Conservation (phyloP, 75 land plant genomes). For the Sequoia sempervirens region DNA sequence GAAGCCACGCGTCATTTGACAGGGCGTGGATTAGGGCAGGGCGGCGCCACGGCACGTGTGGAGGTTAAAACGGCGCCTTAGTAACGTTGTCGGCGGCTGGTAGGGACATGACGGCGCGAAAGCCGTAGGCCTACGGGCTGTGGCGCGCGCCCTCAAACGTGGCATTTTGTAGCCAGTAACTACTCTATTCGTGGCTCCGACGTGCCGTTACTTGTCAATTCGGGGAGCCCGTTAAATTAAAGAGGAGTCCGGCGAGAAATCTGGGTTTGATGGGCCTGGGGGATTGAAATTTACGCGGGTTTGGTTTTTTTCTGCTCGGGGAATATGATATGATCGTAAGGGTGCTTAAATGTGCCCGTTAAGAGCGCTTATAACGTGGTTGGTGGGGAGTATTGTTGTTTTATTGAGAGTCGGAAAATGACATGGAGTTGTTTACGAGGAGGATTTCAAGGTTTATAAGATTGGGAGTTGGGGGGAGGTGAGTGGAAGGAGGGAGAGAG, state of each 20-base stretch:
- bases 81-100: background rate
- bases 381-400: background rate
- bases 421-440: background rate
- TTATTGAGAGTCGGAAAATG: background rate
- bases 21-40: background rate
- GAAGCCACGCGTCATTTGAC: background rate
- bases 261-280: background rate
- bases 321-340: background rate
- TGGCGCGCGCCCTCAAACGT: constrained; percentile 1
- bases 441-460: background rate
- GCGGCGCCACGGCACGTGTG: constrained; percentile 2
- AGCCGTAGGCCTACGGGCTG: background rate
- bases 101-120: background rate
- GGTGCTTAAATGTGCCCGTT: background rate
- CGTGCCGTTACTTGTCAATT: background rate
- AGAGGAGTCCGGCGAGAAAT: background rate
- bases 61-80: background rate
- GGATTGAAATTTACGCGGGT: background rate
- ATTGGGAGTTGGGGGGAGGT: background rate
- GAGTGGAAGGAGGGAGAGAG: background rate
- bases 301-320: background rate
- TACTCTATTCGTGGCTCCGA: background rate
- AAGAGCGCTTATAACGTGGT: background rate
- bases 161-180: background rate
- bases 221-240: background rate